These are phyloP conservation scores for Hsuehochloa calcarea DNA, from an alignment of 176 grass and related monocot genomes.

Conservation along the genomic window DNA sequence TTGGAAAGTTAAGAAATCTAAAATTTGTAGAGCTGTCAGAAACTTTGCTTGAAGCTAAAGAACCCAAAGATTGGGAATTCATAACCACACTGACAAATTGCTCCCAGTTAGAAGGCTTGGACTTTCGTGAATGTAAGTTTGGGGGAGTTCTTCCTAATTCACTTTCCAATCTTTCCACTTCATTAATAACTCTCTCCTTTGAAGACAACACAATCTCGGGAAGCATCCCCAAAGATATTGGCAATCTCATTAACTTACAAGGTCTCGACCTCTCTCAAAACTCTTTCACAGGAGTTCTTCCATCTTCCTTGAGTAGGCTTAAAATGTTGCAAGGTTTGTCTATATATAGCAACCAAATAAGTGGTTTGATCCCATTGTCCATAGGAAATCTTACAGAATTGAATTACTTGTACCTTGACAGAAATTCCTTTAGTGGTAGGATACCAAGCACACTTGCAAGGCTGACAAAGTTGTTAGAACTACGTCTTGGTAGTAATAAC, in stretches of 20 bases:
- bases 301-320: constrained; percentile 29
- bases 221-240: constrained; percentile 13
- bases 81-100: constrained; percentile 22
- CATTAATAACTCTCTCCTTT: neutral
- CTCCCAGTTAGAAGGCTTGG: neutral
- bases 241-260: constrained; percentile 22
- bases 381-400: constrained; percentile 38
- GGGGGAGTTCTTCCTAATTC: constrained; percentile 12
- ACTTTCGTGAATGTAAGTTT: neutral
- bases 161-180: constrained; percentile 30
- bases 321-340: neutral
- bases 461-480: neutral
- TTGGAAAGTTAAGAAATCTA: neutral
- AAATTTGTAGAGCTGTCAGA: neutral
- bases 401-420: neutral
- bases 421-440: neutral
- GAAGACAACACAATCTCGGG: constrained; percentile 2
- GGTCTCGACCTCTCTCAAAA: neutral
- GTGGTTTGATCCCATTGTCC: neutral
- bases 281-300: constrained; percentile 34
- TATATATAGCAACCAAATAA: neutral
- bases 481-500: constrained; percentile 21
- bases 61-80: constrained; percentile 24
- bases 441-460: constrained; percentile 41
- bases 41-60: neutral